Base-by-base conservation (phyloP, 805 yeast species). In the Komagataella pastoris region DNA sequence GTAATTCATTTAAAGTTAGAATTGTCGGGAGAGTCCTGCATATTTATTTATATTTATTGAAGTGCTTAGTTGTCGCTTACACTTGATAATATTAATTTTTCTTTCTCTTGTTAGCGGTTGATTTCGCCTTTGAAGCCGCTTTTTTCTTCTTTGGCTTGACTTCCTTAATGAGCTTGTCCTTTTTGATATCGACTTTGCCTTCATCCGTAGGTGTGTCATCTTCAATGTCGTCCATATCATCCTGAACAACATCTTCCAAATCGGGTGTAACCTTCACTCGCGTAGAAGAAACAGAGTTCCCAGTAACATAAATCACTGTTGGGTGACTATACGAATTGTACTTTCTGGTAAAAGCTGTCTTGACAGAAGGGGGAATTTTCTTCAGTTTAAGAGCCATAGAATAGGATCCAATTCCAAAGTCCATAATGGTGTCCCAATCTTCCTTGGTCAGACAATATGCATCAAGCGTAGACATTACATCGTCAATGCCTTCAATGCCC, bases 361-460 rank as follows among this genome's bases (percentile, higher is more conserved):
- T 95, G 14, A 80, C 80, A n/a, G 81, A 74, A 1, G 96, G 77
- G 7, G 91, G 80, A 3, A 91, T 74, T 58, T 77, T 75, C 65
- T 87, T 87, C 52, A 76, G 57, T 8, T 69, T 56, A 0, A 63
- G 59, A 6, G 75, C 78, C 52, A 72, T 67, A 46, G 66, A 60
- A 36, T 72, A 69, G 24, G 59, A 61, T 0, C 96, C 96, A 10
- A 89, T 82, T 17, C 88, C 84, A 55, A 90, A 78, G 55, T 90
- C 97, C 76, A 88, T 73, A 8, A 93, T 69, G 19, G 75, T 76
- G 61, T 91, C 98, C 90, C 95, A 91, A 65, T 93, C 98, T 53
- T 90, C 96, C 59, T 80, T 85, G 6, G 96, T 85, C 44, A 93
- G 65, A 60, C 80, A 93, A 65, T 93, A 93, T 43, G 79, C 72